Evolutionary conservation across 495 filamentous ascomycete genomes (phyloP).

Genomic region (Hypoxylon rickii): DNA sequence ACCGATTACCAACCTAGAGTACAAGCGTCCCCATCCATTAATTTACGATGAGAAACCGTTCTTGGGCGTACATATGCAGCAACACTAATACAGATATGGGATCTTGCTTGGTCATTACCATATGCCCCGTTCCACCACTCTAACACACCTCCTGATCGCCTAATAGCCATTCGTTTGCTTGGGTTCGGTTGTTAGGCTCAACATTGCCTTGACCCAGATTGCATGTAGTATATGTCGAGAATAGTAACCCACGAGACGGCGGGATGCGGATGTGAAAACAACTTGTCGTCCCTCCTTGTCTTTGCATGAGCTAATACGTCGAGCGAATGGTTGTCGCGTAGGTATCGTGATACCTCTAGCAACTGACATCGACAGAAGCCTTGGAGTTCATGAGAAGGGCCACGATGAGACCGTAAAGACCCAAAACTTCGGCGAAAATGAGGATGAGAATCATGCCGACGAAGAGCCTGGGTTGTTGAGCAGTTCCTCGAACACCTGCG

Average conservation of each 20-base stretch:
- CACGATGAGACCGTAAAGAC: slow-evolving; percentile 98
- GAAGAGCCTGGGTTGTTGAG: slow-evolving; percentile 95
- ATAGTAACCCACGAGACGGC: slow-evolving; percentile 3
- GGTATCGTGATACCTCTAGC: slow-evolving; percentile 27
- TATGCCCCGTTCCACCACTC: slow-evolving; percentile 42
- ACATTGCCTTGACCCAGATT: slow-evolving; percentile 13
- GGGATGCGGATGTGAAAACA: slow-evolving; percentile 27
- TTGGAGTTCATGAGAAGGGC: slow-evolving; percentile 98
- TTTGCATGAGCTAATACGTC: slow-evolving; percentile 13
- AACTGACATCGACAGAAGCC: slow-evolving; percentile 58
- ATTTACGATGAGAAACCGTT: slow-evolving; percentile 48
- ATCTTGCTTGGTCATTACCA: slow-evolving; percentile 45
- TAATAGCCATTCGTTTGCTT: slow-evolving; percentile 36
- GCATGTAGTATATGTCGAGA: slow-evolving; percentile 16
- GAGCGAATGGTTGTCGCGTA: slow-evolving; percentile 4
- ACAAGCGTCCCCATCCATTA: slow-evolving; percentile 49
- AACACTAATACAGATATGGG: slow-evolving; percentile 49
- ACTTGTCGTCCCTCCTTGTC: slow-evolving; percentile 26
- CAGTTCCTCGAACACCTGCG: slow-evolving; percentile 96
- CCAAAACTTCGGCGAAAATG: slow-evolving; percentile 99
- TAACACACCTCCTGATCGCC: slow-evolving; percentile 17
- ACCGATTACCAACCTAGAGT: slow-evolving; percentile 48
- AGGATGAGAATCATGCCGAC: slow-evolving; percentile 99
- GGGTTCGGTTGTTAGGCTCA: slow-evolving; percentile 35
- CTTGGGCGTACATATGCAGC: slow-evolving; percentile 43